phyloP scores from a whole-genome alignment of 371 early-diverging fungal genomes.

The Umbelopsis sp. region DNA sequence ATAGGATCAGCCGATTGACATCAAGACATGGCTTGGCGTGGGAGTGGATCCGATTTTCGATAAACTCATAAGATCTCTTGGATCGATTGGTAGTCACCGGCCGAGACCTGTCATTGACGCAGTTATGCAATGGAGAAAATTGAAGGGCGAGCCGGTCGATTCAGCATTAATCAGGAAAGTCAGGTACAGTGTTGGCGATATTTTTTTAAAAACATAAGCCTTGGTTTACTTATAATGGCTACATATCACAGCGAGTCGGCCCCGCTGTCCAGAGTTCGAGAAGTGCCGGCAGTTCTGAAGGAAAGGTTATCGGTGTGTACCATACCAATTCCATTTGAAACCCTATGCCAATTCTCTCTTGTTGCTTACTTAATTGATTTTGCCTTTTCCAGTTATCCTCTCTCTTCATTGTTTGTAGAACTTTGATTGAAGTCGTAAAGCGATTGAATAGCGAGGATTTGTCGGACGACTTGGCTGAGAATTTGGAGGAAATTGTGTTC shows the following conservation, averaged over 20 bases:
- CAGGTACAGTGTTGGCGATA: conserved; percentile 35
- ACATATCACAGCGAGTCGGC: conserved; percentile 39
- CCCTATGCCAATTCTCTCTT: too few relatives aligned
- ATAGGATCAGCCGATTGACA: conserved; percentile 69
- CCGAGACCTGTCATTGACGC: conserved; percentile 89
- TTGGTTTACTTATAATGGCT: too few relatives aligned
- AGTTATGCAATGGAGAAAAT: conserved; percentile 89
- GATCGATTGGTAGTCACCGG: conserved; percentile 81
- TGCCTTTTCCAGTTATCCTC: conserved; percentile 68
- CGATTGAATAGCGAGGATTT: conserved; percentile 73
- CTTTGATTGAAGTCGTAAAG: conserved; percentile 82
- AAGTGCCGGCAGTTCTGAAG: conserved; percentile 46
- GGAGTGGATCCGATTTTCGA: conserved; percentile 84
- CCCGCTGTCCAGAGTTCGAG: conserved; percentile 43
- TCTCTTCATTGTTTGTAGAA: conserved; percentile 88
- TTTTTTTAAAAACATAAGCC: not conserved
- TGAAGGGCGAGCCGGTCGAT: conserved; percentile 71
- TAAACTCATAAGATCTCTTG: conserved; percentile 76
- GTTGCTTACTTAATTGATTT: conserved; percentile 17
- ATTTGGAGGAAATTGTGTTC: conserved; percentile 92
- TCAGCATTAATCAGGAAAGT: conserved; percentile 41
- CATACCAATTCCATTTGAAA: too few relatives aligned
- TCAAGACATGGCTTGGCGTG: conserved; percentile 63
- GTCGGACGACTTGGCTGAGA: conserved; percentile 84
- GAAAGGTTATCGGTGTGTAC: conserved; percentile 55